phyloP scores from a whole-genome alignment of 1,284 basidiomycete genomes.

The Austroboletus niveus region DNA sequence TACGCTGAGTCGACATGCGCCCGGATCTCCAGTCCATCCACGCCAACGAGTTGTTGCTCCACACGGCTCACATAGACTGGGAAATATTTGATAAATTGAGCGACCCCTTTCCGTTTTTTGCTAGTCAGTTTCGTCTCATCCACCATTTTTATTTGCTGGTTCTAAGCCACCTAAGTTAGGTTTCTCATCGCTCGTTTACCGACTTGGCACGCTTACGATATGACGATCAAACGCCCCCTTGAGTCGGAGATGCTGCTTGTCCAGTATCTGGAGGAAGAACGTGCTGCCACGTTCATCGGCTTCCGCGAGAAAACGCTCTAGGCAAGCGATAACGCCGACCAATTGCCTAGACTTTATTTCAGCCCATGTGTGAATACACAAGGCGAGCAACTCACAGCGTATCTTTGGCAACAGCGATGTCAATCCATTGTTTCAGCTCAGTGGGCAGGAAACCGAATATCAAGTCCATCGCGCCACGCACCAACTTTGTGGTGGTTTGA shows the following conservation, averaged over 20 bases:
- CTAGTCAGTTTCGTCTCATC: conserved; percentile 88
- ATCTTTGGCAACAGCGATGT: conserved; percentile 75
- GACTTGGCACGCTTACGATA: conserved; percentile 53
- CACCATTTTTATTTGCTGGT: conserved; percentile 85
- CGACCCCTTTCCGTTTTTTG: conserved; percentile 91
- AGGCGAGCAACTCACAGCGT: conserved; percentile 57
- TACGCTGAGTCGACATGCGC: conserved; percentile 80
- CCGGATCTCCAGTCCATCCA: conserved; percentile 78
- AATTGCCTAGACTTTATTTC: conserved; percentile 60
- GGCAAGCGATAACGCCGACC: conserved; percentile 77
- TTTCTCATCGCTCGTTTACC: background rate
- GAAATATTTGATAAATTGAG: conserved; percentile 92
- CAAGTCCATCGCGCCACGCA: conserved; percentile 87
- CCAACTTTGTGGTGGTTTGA: conserved; percentile 72
- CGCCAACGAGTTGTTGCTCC: conserved; percentile 83
- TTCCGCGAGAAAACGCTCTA: conserved; percentile 80
- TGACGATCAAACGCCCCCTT: conserved; percentile 75
- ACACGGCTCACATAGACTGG: conserved; percentile 84
- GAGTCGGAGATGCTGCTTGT: conserved; percentile 80
- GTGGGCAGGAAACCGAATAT: conserved; percentile 91
- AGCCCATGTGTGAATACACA: background rate
- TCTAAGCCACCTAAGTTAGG: conserved; percentile 42
- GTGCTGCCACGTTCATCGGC: conserved; percentile 77
- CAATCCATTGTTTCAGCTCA: conserved; percentile 85
- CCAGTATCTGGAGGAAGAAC: conserved; percentile 72